These are phyloP conservation scores for Lonicera japonica DNA, from an alignment of 129 eudicot genomes.

Conservation along the genomic window DNA sequence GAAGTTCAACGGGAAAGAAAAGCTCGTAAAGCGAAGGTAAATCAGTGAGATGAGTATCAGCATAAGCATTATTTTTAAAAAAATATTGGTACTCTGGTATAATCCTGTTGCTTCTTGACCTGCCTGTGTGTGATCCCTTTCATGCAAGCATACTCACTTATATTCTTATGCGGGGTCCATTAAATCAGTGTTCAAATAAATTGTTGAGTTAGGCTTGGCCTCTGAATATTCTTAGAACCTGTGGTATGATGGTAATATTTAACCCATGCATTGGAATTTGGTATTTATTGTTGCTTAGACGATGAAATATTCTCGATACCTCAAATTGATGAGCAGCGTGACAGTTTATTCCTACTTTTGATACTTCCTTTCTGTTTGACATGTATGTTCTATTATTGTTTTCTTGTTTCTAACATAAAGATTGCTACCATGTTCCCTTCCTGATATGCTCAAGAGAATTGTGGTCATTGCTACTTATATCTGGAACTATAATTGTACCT, in stretches of 20 bases:
- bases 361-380: no score
- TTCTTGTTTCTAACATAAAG: no score
- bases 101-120: neutral
- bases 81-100: neutral
- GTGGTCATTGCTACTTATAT: no score
- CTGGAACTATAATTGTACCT: no score
- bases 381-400: no score
- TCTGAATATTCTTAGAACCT: neutral
- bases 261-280: neutral
- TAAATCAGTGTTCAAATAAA: neutral
- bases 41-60: conserved; percentile 1
- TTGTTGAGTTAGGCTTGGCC: neutral
- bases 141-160: neutral
- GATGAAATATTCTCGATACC: no score
- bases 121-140: neutral
- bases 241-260: neutral
- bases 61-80: neutral
- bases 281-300: no score
- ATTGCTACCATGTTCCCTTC: no score
- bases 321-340: no score
- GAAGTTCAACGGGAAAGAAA: conserved; percentile 69
- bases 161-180: neutral
- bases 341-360: no score
- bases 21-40: conserved; percentile 66
- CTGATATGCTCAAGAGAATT: no score